A percentile compares a stretch with the other conserved stretches of the same genome.
These are phyloP conservation scores for Chytridium lagenaria DNA, from an alignment of 371 early-diverging fungal species.

Conservation along the genomic window DNA sequence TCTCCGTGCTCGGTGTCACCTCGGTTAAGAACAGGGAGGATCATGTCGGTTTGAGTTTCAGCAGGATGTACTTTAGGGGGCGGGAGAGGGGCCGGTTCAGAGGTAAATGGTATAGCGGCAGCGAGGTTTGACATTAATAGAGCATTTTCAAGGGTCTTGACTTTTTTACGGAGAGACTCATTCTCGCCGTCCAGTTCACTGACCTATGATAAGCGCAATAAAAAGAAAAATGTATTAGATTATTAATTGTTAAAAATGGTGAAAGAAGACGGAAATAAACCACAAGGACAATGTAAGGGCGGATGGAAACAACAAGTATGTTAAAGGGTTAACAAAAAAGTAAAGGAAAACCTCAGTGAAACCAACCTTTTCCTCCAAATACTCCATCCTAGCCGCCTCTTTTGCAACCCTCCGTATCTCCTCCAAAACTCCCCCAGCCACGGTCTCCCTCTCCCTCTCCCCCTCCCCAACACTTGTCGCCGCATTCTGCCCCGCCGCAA, in stretches of 20 bases:
- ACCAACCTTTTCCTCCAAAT: constrained; percentile 4
- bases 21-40: background rate
- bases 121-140: background rate
- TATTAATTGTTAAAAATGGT: background rate
- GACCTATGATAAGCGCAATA: background rate
- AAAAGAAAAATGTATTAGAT: background rate
- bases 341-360: background rate
- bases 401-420: constrained; percentile 5
- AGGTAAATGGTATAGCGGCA: background rate
- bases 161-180: background rate
- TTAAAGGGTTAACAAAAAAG: no score
- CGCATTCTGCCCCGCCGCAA: background rate
- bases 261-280: background rate
- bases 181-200: background rate
- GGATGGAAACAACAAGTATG: no score
- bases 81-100: background rate
- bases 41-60: background rate
- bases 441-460: background rate
- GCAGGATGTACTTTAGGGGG: background rate
- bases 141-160: background rate
- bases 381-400: background rate
- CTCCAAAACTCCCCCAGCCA: background rate
- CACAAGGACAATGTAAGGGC: no score
- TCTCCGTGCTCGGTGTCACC: background rate
- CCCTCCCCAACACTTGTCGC: background rate